Base-by-base conservation (phyloP, 441 rosid genomes). In the Cnidoscolus chayamansa region DNA sequence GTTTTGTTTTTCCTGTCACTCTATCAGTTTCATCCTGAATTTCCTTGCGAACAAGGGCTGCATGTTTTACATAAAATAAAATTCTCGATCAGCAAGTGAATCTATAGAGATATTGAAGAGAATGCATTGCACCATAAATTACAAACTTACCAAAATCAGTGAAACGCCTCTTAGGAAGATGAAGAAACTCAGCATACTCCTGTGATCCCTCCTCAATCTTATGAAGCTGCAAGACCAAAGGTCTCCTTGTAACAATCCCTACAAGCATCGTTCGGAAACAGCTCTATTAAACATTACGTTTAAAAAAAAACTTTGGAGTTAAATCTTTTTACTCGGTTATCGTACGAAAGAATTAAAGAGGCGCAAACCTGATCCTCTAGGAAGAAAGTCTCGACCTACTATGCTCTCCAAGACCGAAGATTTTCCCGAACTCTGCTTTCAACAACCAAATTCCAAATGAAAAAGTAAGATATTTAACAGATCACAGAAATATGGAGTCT, bases 191-290 rank as follows among this genome's bases (percentile, higher is more conserved):
- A 0, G 93, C 97, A 72, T 89, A 88, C 63, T 91, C 97, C 72
- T 78, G 80, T 5, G 86, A 78, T 60, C 87, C 88, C 1, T 84
- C 74, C 1, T 87, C 91, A 0, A 87, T 89, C 79, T 86, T 89
- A 63, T 88, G 89, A 73, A 91, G 92, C 79, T 91, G 97, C 78
- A 91, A 81, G 7, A 89, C 95, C 85, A 91, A 73, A 57, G 97
- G 97, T 74, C 97, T 74, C 74, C 97, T 86, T 10, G 97, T 91
- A 73, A 91, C 97, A 72, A 91, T 91, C 64, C 97, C 97, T 91
- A 63, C 71, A 73, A 65, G 8, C n/a, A 72, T 49, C 62, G 49
- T 35, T n/a, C 1, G 25, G 17, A 13, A 68, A 15, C 49, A 6
- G n/a, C 2, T 25, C 32, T 19, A 32, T 8, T 45, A 17, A 16